These are phyloP conservation scores for Gnomoniopsis smithogilvyi DNA, from an alignment of 2,329 filamentous ascomycete genomes.

Conservation along the genomic window DNA sequence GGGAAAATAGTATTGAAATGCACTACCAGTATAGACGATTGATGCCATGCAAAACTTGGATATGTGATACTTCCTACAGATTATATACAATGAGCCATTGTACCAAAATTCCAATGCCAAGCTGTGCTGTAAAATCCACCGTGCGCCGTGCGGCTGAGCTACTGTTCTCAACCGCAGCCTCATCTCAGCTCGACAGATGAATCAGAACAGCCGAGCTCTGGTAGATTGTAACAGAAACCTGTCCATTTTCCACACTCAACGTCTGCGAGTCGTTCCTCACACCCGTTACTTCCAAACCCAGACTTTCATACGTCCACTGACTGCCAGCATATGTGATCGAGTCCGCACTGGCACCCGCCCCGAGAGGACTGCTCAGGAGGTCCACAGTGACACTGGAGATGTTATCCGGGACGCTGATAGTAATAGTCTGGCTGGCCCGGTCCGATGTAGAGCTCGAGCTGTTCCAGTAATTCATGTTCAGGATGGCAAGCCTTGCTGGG, in stretches of 20 bases:
- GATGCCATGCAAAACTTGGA: background rate
- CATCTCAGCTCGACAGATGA: conserved; percentile 3
- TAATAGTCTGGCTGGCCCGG: conserved; percentile 23
- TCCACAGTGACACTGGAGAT: conserved; percentile 24
- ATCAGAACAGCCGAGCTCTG: conserved; percentile 29
- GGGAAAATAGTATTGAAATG: no score
- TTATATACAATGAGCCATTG: background rate
- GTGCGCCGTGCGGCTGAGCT: no score
- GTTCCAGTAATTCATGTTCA: conserved; percentile 36
- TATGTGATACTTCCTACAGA: background rate
- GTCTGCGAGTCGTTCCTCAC: conserved; percentile 28
- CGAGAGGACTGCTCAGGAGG: conserved; percentile 30
- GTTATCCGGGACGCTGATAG: conserved; percentile 22
- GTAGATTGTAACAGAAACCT: conserved; percentile 23
- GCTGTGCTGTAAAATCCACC: background rate
- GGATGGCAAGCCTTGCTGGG: conserved; percentile 27
- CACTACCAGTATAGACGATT: no score
- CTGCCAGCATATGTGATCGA: conserved; percentile 35
- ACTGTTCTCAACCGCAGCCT: background rate
- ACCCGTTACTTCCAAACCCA: conserved; percentile 30
- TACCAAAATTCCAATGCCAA: background rate
- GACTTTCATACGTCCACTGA: conserved; percentile 34
- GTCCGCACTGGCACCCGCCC: conserved; percentile 30
- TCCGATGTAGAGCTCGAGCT: conserved; percentile 24
- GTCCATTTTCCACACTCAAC: conserved; percentile 24